These are phyloP conservation scores for Diophrys appendiculata DNA, from an alignment of 73 alveolate species.

Conservation along the genomic window DNA sequence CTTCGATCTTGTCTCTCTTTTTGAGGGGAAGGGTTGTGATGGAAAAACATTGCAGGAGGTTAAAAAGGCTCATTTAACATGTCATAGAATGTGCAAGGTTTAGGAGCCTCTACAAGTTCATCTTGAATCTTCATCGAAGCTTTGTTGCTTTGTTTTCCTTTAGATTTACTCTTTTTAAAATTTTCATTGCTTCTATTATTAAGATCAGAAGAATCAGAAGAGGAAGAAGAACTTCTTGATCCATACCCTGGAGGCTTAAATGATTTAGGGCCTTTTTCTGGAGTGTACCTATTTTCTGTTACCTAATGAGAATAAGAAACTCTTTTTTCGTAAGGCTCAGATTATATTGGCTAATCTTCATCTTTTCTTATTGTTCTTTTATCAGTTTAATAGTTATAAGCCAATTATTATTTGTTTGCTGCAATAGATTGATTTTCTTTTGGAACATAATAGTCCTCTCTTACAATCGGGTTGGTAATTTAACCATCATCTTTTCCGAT, in stretches of 20 bases:
- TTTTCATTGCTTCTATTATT: background rate
- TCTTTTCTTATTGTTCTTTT: background rate
- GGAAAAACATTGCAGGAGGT: constrained; percentile 58
- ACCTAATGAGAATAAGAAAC: constrained; percentile 9
- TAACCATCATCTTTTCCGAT: constrained; percentile 16
- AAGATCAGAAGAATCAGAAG: background rate
- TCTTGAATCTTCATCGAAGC: background rate
- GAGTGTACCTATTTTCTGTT: background rate
- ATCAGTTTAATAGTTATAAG: constrained; percentile 27
- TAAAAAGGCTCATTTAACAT: constrained; percentile 29
- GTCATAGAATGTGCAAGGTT: background rate
- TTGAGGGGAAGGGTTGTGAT: constrained; percentile 14
- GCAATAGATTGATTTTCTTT: constrained; percentile 18
- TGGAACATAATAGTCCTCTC: constrained; percentile 24
- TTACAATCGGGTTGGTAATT: background rate
- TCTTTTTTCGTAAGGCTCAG: constrained; percentile 20
- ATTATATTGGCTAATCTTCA: background rate
- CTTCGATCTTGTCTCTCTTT: constrained; percentile 34
- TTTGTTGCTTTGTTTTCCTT: background rate
- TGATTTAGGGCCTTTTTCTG: constrained; percentile 10
- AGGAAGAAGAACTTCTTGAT: background rate
- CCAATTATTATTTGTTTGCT: no score
- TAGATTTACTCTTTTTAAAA: background rate
- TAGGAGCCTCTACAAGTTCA: background rate
- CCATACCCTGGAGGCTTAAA: background rate